Conservation (phyloP, 768 basidiomycete species). For the Pleurotus giganteus region DNA sequence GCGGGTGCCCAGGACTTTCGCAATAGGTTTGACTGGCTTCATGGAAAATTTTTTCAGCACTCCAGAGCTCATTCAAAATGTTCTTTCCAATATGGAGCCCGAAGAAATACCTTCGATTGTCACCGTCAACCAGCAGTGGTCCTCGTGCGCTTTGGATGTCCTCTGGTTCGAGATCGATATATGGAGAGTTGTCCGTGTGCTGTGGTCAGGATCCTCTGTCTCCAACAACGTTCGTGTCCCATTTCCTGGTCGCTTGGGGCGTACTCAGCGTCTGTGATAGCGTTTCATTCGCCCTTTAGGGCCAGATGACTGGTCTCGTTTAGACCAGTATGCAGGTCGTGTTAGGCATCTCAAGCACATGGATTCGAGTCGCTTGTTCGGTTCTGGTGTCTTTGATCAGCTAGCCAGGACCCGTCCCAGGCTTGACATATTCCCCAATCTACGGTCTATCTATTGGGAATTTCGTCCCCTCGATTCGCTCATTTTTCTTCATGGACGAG, state of each 20-base stretch:
- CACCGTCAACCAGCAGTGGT: conserved; percentile 53
- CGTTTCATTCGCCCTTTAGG: conserved; percentile 38
- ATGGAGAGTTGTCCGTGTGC: conserved; percentile 40
- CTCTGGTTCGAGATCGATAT: conserved; percentile 56
- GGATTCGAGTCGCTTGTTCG: conserved; percentile 20
- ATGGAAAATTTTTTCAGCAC: not conserved
- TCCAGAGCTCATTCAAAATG: not conserved
- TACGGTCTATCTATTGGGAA: not conserved
- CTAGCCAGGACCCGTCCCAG: not conserved
- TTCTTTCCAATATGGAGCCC: not conserved
- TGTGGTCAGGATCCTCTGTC: conserved; percentile 37
- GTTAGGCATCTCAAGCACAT: conserved; percentile 38
- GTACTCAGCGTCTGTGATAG: conserved; percentile 24
- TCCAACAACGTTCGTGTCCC: conserved; percentile 23
- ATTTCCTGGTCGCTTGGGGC: not conserved
- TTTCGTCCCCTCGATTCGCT: conserved; percentile 30
- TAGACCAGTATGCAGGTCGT: conserved; percentile 50
- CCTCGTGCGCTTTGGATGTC: conserved; percentile 29
- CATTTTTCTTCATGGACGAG: conserved; percentile 55
- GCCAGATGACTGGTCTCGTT: conserved; percentile 53
- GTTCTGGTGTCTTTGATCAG: conserved; percentile 31
- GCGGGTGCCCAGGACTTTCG: no score
- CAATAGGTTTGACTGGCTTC: no score
- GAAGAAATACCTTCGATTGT: not conserved
- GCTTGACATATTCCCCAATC: not conserved